Conservation (phyloP, 1,284 basidiomycete genomes). For the Ceratobasidium theobromae region DNA sequence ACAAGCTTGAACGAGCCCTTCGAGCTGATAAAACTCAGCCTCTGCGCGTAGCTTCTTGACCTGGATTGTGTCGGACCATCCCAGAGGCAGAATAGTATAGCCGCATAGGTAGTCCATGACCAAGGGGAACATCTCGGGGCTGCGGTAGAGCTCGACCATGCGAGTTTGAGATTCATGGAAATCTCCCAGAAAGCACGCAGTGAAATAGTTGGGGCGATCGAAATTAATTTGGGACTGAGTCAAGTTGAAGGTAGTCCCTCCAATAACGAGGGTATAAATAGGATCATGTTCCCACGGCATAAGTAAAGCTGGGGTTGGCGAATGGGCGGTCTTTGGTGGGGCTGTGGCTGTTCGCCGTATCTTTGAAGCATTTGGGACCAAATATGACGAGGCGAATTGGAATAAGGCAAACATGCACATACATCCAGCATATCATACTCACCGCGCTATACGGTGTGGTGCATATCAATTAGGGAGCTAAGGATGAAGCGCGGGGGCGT, state of each 20-base stretch:
- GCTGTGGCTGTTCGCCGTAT: too few species aligned
- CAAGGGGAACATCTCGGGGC: background rate
- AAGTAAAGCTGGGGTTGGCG: too few species aligned
- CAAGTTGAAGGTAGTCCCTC: background rate
- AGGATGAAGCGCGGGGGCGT: too few species aligned
- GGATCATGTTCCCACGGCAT: background rate
- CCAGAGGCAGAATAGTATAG: background rate
- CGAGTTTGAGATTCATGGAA: background rate
- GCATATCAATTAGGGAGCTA: too few species aligned
- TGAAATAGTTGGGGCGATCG: conserved; percentile 1
- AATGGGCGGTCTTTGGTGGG: too few species aligned
- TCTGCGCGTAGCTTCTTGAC: background rate
- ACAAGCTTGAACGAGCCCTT: background rate
- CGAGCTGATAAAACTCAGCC: background rate
- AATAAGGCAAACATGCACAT: too few species aligned
- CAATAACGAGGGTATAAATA: background rate
- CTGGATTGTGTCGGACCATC: background rate
- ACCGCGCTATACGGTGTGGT: too few species aligned
- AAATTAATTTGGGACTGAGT: background rate
- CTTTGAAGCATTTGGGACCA: too few species aligned
- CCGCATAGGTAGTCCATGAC: background rate
- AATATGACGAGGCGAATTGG: too few species aligned
- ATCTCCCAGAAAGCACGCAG: background rate
- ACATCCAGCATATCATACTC: too few species aligned
- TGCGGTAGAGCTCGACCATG: background rate